Base-by-base conservation (phyloP, 495 filamentous ascomycete species). In the Podospora comata region DNA sequence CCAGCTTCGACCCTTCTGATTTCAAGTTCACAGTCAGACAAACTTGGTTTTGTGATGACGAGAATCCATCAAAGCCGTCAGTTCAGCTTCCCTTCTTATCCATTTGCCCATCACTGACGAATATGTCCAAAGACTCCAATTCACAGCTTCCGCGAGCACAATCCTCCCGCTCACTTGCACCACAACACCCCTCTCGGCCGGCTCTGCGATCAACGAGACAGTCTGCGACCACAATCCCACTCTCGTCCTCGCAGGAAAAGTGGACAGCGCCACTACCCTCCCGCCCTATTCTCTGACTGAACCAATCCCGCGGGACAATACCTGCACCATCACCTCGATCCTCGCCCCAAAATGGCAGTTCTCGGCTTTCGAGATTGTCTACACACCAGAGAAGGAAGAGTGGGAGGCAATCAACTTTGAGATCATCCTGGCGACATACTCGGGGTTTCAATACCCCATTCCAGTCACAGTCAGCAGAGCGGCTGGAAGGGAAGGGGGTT, bases 41-140 rank as follows among this genome's bases (percentile, higher is more conserved):
- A 39, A 75, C 76, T 11, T 78, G 75, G 76, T 78, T 65, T 58
- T 78, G 76, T 66, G 75, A 75, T 34, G 73, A 74, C 26, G 32
- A 19, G 5, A 68, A 75, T 65, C 70, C 75, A 0, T 69, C 66
- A n/a, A 77, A 72, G 62, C 75, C 75, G 74, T 76, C 62, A 69
- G 76, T 64, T 13, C 23, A 16, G 11, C 20, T 13, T 19, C 55
- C 4, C 4, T 61, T 27, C 23, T 28, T 18, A 27, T 26, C 16
- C 54, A 7, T 18, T 59, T 32, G 9, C 0, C 7, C 30, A 7
- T 5, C 30, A 4, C 30, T 32, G 30, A 32, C 30, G 7, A 32
- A 32, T 0, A 48, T 39, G 19, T 19, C 23, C 60, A 5, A 59
- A 75, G 73, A 32, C 13, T 70, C 26, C 28, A 65, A 64, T 68